Percentiles rank a stretch among this genome's conserved stretches.
Evolutionary conservation across 176 grass and related monocot genomes (phyloP).

Genomic region (Rhynchospora pubera): DNA sequence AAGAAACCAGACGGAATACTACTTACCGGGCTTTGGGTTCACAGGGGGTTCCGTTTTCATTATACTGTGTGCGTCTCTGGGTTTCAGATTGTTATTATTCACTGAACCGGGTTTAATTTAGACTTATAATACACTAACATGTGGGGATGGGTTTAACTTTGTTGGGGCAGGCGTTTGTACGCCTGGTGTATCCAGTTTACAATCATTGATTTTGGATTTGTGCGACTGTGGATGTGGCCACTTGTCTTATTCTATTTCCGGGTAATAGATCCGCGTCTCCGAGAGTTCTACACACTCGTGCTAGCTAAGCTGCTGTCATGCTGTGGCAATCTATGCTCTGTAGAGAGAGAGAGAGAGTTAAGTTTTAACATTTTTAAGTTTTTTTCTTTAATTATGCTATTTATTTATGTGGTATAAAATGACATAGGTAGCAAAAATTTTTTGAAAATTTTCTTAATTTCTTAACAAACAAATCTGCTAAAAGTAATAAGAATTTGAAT

Average conservation of each 20-base stretch:
- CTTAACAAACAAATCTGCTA: no score
- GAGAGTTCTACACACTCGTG: not conserved
- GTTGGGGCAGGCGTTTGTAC: not conserved
- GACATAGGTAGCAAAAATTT: no score
- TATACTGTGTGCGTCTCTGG: not conserved
- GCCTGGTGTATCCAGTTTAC: not conserved
- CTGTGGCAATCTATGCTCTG: no score
- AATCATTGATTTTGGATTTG: slow-evolving; percentile 14
- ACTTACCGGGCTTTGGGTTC: not conserved
- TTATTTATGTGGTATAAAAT: no score
- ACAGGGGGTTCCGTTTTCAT: not conserved
- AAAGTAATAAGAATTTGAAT: no score
- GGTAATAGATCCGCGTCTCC: slow-evolving; percentile 7
- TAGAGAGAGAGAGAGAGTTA: no score
- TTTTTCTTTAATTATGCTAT: no score
- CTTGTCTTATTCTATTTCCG: slow-evolving; percentile 23
- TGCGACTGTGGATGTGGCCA: slow-evolving; percentile 5
- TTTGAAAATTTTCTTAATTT: no score
- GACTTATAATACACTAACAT: not conserved
- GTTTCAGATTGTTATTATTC: not conserved
- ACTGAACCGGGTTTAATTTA: not conserved
- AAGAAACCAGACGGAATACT: not conserved
- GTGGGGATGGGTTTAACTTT: not conserved
- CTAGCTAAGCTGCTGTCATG: not conserved
- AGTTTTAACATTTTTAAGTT: no score